Base-by-base conservation (phyloP, 2,329 filamentous ascomycete genomes). In the Trichophyton verrucosum region DNA sequence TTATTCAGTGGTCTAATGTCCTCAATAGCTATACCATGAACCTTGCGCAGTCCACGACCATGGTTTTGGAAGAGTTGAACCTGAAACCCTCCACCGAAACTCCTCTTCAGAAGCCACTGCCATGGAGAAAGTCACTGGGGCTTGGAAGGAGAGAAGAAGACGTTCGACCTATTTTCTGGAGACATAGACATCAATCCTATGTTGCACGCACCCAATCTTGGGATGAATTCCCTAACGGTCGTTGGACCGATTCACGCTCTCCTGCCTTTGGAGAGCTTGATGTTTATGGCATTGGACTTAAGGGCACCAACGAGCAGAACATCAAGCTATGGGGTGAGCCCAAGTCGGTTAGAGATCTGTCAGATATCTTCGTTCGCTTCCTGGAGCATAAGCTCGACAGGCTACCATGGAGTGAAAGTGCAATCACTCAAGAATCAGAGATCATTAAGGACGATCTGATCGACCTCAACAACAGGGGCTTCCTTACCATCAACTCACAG, bases 191-290 rank as follows among this genome's bases (percentile, higher is more conserved):
- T 76, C 91, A 94, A 71, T 96, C 91, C 3, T 99, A 99, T 69
- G 86, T 99, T 60, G 86, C 90, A 61, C 89, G 94, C 60, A 99
- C 94, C 0, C 91, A 96, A 72, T 92, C 96, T 67, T 99, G 94
- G 94, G 94, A 99, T 69, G 94, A 99, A 74, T 99, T 96, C 69
- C 94, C 94, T 61, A 99, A 99, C 79, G 94, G 94, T 55, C 88
- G 94, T 74, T 99, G 94, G 94, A 95, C 94, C 75, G 94, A 99
- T 74, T 92, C 91, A 59, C 84, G 94, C 65, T 97, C 92, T 62
- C 94, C 94, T 63, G 94, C 94, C 58, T 99, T 96, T 70, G 94
- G 94, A 69, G 91, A 96, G 74, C 79, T 97, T 59, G 92, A 97
- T 74, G 86, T 90, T 7, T 97, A 99, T 70, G 92, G 91, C 49